Evolutionary conservation across 108 stramenopile genomes (phyloP), one percentile per base, ranked within the genome.

Genomic region (Cyclotella kingstonii): DNA sequence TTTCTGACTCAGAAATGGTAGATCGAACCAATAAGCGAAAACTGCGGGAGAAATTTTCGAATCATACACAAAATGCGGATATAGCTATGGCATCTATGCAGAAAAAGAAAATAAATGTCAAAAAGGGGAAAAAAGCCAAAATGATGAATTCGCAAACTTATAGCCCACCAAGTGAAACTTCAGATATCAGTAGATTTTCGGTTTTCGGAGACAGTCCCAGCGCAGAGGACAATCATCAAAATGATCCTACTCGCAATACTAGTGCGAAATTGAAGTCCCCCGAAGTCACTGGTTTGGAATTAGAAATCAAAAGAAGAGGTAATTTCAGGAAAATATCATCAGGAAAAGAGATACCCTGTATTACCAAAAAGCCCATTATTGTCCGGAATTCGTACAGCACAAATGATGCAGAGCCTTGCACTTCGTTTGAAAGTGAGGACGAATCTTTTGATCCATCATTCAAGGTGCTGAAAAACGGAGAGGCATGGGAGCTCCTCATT

Each of bases 401-500:
- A n/a, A 12, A 5, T 8, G 29, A 35, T 63, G 36, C 39, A 40
- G 49, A 51, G 48, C 15, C 62, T 12, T 30, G 22, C 7, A 2
- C 54, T 54, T 6, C 3, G 41, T 29, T 41, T 27, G 15, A 22
- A 2, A 14, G 31, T 30, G 4, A 15, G 17, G 42, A 53, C 18
- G 39, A 18, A 49, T 55, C 65, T 11, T 35, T 38, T n/a, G 60
- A 70, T 63, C 30, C 14, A 4, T 54, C 54, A 21, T 70, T 48
- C 19, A 40, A 55, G 56, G 42, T 70, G 0, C 55, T 70, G 43
- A 3, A 35, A 12, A 47, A 30, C 22, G 6, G 1, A 46, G 59
- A 60, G 11, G 70, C 70, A 10, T 63, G 60, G 70, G 38, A 27
- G 11, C 7, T 55, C 12, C 54, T 70, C 12, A 53, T 39, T 28